Percentiles rank a stretch among this genome's conserved stretches.
Conservation (phyloP, 805 yeast species). For the Hanseniaspora occidentalis region DNA sequence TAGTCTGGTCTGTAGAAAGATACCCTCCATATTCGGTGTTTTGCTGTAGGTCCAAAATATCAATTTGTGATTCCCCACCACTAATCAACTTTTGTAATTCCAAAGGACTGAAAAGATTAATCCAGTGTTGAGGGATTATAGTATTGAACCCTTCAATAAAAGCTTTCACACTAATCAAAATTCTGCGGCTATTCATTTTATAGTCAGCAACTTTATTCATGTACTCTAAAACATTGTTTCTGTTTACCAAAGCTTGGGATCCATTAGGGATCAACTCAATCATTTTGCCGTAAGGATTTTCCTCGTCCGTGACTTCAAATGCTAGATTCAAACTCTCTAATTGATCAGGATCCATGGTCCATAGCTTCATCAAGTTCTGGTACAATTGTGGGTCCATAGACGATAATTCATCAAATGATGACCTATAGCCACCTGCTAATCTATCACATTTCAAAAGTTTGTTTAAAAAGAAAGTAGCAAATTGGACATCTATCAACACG, state of each 20-base stretch:
- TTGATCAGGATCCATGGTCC: constrained; percentile 41
- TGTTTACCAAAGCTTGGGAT: constrained; percentile 37
- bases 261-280: constrained; percentile 59
- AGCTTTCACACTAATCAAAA: constrained; percentile 44
- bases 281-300: constrained; percentile 25
- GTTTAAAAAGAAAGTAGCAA: constrained; percentile 75
- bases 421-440: constrained; percentile 14
- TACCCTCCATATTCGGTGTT: constrained; percentile 65
- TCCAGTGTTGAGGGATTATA: constrained; percentile 63
- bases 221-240: constrained; percentile 54
- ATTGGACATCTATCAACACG: constrained; percentile 66
- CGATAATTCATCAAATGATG: constrained; percentile 66
- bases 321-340: constrained; percentile 42
- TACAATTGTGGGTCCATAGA: constrained; percentile 61
- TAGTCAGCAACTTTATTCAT: constrained; percentile 68
- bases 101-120: constrained; percentile 69
- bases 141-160: constrained; percentile 53
- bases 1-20: constrained; percentile 39
- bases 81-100: constrained; percentile 80
- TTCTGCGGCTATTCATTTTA: constrained; percentile 51
- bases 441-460: constrained; percentile 39
- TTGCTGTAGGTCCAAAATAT: constrained; percentile 52
- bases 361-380: constrained; percentile 47
- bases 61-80: constrained; percentile 64
- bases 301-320: constrained; percentile 47